Evolutionary conservation across 768 basidiomycete species (phyloP).

Genomic region (Auriscalpium microsporum): DNA sequence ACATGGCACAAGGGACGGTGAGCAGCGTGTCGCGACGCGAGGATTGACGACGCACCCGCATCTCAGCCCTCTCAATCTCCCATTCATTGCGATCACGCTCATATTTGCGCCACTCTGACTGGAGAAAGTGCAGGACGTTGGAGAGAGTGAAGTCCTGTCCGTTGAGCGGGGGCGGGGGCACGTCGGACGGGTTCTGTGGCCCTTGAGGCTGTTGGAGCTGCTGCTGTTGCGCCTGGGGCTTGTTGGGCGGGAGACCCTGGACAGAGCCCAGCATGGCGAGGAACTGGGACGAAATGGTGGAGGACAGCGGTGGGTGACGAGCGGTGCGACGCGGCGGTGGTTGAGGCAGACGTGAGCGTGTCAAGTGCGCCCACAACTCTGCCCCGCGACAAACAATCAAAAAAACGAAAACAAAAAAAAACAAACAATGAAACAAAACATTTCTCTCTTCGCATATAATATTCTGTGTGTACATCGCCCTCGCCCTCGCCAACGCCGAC

Average conservation of each 20-base stretch:
- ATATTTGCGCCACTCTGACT: conserved; percentile 96
- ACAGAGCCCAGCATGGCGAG: conserved; percentile 62
- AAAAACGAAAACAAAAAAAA: too few relatives aligned
- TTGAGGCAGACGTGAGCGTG: not conserved
- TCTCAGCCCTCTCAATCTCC: conserved; percentile 99
- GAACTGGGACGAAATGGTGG: conserved; percentile 16
- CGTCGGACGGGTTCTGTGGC: conserved; percentile 40
- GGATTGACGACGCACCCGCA: conserved; percentile 64
- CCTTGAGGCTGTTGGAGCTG: conserved; percentile 49
- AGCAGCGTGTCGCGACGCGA: conserved; percentile 17
- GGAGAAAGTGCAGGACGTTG: conserved; percentile 91
- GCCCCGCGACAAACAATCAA: too few relatives aligned
- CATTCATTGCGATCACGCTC: conserved; percentile 99
- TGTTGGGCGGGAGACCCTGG: conserved; percentile 31
- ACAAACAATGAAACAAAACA: too few relatives aligned
- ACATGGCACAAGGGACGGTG: conserved; percentile 9
- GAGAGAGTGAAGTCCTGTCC: conserved; percentile 92
- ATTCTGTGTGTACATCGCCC: too few relatives aligned
- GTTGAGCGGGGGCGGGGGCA: conserved; percentile 74
- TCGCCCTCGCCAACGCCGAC: too few relatives aligned
- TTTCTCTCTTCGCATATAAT: not conserved
- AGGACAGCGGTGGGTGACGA: conserved; percentile 10
- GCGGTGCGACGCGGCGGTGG: not conserved
- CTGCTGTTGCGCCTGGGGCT: conserved; percentile 38
- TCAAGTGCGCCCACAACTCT: too few relatives aligned